Conservation (phyloP, 345 rosid genomes). For the Rubroshorea leprosula region DNA sequence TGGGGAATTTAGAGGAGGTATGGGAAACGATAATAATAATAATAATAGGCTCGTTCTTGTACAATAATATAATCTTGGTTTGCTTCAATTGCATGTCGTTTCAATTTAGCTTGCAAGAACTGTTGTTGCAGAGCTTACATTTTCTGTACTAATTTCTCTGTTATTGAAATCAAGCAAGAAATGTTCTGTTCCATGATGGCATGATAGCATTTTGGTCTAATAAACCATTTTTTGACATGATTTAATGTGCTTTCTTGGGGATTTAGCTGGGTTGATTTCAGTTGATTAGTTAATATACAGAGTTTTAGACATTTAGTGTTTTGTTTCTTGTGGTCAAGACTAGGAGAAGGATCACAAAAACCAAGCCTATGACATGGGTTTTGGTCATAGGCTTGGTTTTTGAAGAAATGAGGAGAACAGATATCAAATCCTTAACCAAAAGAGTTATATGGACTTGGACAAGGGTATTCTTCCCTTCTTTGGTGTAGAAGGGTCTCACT, state of each 20-base stretch:
- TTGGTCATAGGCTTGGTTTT: too few species aligned
- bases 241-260: background rate
- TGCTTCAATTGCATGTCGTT: slow-evolving; percentile 17
- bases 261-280: too few species aligned
- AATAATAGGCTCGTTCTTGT: slow-evolving; percentile 81
- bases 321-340: too few species aligned
- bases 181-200: slow-evolving; percentile 2
- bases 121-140: slow-evolving; percentile 12
- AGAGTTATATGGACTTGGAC: too few species aligned
- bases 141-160: slow-evolving; percentile 12
- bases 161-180: slow-evolving; percentile 23
- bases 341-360: too few species aligned
- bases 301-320: background rate
- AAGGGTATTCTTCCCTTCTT: too few species aligned
- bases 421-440: too few species aligned
- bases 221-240: background rate
- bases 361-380: too few species aligned
- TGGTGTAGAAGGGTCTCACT: too few species aligned
- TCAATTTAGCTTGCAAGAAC: slow-evolving; percentile 19
- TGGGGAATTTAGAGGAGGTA: slow-evolving; percentile 64
- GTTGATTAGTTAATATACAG: background rate
- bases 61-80: slow-evolving; percentile 39
- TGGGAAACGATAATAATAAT: slow-evolving; percentile 32
- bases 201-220: background rate
- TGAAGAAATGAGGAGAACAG: too few species aligned